Evolutionary conservation across 1,284 basidiomycete species (phyloP).

Genomic region (Puccinia triticina): DNA sequence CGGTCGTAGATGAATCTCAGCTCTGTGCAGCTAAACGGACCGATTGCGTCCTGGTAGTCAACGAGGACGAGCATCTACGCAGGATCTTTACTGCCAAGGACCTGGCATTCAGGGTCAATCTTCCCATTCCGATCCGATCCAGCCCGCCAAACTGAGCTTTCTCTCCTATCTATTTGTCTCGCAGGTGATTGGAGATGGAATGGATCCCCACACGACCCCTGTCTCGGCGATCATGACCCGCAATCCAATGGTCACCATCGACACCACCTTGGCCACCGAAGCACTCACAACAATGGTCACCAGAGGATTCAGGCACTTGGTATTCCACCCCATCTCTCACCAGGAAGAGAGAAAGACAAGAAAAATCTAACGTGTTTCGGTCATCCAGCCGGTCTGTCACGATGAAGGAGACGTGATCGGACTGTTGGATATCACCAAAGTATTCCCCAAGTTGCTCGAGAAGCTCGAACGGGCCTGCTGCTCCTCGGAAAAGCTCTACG

Average conservation of each 20-base stretch:
- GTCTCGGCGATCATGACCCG: no score
- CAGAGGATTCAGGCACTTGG: no score
- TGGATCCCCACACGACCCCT: slow-evolving; percentile 97
- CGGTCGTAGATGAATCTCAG: slow-evolving; percentile 93
- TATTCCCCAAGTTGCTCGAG: slow-evolving; percentile 97
- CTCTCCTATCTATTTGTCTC: not conserved
- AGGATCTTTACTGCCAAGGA: slow-evolving; percentile 99
- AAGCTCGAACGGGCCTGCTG: slow-evolving; percentile 97
- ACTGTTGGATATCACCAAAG: slow-evolving; percentile 96
- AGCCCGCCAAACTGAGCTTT: no score
- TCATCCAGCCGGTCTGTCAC: slow-evolving; percentile 79
- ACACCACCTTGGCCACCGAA: slow-evolving; percentile 96
- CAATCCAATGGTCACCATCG: slow-evolving; percentile 99
- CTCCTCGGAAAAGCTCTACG: slow-evolving; percentile 94
- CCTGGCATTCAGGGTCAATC: slow-evolving; percentile 85
- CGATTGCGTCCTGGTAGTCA: slow-evolving; percentile 98
- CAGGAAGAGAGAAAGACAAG: no score
- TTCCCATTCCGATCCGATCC: not conserved
- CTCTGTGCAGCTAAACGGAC: slow-evolving; percentile 97
- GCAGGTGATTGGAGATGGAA: slow-evolving; percentile 91
- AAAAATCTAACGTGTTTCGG: not conserved
- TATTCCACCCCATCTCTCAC: slow-evolving; percentile 67
- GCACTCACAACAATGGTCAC: slow-evolving; percentile 98
- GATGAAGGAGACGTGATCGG: slow-evolving; percentile 98
- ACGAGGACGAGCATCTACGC: slow-evolving; percentile 96